Conservation (phyloP, 2,329 filamentous ascomycete species). For the Fusarium bactridioides region DNA sequence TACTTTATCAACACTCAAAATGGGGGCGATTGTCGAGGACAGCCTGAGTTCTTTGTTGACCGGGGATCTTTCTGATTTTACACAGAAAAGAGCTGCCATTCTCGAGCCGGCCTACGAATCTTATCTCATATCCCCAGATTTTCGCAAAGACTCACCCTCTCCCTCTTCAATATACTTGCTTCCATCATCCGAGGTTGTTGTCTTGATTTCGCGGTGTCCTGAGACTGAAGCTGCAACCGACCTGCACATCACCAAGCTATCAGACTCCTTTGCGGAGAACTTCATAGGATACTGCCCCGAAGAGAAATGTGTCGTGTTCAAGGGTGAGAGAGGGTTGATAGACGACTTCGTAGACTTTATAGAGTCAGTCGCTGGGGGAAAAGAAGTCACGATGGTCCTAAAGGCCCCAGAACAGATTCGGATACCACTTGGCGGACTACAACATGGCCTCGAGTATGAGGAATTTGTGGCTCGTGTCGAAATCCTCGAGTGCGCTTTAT, state of each 20-base stretch:
- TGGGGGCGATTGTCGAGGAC: slow-evolving; percentile 7
- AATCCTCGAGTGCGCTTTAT: slow-evolving; percentile 39
- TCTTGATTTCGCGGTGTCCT: slow-evolving; percentile 7
- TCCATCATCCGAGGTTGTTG: slow-evolving; percentile 13
- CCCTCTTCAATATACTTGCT: slow-evolving; percentile 23
- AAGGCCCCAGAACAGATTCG: slow-evolving; percentile 24
- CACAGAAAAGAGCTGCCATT: not conserved
- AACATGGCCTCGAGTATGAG: slow-evolving; percentile 30
- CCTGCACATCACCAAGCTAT: slow-evolving; percentile 18
- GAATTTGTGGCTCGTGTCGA: slow-evolving; percentile 38
- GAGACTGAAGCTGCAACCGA: slow-evolving; percentile 6
- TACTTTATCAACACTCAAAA: not conserved
- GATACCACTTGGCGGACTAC: slow-evolving; percentile 32
- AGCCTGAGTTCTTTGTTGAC: not conserved
- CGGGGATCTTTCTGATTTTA: not conserved
- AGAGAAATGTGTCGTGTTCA: slow-evolving; percentile 34
- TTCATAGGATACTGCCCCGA: slow-evolving; percentile 35
- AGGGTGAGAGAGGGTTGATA: slow-evolving; percentile 31
- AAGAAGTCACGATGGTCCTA: slow-evolving; percentile 8
- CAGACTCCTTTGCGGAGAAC: slow-evolving; percentile 28
- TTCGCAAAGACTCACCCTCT: not conserved
- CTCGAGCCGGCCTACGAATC: slow-evolving; percentile 24
- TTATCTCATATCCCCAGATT: slow-evolving; percentile 18
- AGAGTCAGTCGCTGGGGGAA: slow-evolving; percentile 1
- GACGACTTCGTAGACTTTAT: slow-evolving; percentile 30